phyloP scores from a whole-genome alignment of 108 stramenopile species.

The Hondaea fermentalgiana region DNA sequence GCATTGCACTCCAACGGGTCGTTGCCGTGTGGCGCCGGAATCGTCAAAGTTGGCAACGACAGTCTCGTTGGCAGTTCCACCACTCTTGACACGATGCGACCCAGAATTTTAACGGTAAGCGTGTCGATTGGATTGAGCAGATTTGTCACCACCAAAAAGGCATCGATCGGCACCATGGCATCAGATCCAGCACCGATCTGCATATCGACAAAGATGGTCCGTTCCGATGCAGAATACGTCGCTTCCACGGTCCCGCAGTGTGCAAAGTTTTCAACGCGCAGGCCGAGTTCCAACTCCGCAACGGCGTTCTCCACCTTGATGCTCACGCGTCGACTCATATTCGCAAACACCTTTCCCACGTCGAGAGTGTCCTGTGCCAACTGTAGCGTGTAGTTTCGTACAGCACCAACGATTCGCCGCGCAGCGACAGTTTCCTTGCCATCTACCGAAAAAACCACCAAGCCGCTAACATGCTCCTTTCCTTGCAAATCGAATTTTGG shows the following conservation, averaged over 20 bases:
- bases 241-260: background rate
- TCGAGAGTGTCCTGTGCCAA: background rate
- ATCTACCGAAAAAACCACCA: background rate
- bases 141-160: background rate
- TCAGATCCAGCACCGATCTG: background rate
- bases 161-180: background rate
- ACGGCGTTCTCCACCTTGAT: background rate
- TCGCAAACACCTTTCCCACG: background rate
- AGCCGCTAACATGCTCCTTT: background rate
- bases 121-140: background rate
- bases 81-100: background rate
- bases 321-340: background rate
- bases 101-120: background rate
- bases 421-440: background rate
- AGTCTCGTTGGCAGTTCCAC: background rate
- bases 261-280: background rate
- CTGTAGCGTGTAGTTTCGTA: background rate
- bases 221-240: background rate
- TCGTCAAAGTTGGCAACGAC: background rate
- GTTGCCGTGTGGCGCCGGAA: background rate
- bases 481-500: background rate
- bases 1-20: background rate
- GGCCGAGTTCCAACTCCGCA: background rate
- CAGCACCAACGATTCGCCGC: background rate
- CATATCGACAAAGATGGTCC: background rate